Evolutionary conservation across 1,284 basidiomycete species (phyloP).

Genomic region (Fistulina hepatica): DNA sequence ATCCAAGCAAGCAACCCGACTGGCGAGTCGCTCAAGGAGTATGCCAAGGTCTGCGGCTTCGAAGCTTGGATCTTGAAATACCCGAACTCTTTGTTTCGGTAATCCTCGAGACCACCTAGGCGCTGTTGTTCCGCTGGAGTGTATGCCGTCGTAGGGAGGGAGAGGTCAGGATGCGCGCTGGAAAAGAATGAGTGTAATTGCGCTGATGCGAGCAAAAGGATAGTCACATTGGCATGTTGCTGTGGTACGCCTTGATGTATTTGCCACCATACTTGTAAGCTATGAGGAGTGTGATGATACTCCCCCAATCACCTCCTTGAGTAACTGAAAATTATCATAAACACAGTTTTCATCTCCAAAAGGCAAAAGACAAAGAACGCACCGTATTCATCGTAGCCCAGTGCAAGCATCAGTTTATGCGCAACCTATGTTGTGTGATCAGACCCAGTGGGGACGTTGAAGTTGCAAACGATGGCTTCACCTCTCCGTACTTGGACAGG

Average conservation of each 20-base stretch:
- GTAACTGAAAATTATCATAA: conserved; percentile 17
- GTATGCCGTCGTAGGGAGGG: conserved; percentile 21
- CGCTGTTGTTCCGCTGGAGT: conserved; percentile 25
- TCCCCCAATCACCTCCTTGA: conserved; percentile 39
- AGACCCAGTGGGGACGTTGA: neutral
- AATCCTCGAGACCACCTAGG: too few species aligned
- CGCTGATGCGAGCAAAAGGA: too few species aligned
- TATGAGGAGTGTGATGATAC: conserved; percentile 25
- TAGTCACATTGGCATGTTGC: conserved; percentile 27
- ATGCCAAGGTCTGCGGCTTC: conserved; percentile 45
- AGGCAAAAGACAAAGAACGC: conserved; percentile 6
- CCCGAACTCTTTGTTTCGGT: conserved; percentile 32
- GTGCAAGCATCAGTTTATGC: conserved; percentile 40
- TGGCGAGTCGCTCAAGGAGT: conserved; percentile 41
- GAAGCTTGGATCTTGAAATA: conserved; percentile 35
- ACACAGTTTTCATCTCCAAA: neutral
- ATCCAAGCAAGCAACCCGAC: conserved; percentile 47
- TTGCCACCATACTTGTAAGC: conserved; percentile 25
- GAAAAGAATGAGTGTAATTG: too few species aligned
- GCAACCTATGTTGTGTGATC: conserved; percentile 22
- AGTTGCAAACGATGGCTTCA: conserved; percentile 9
- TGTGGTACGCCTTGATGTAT: conserved; percentile 31
- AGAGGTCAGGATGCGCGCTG: too few species aligned
- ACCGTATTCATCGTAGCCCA: conserved; percentile 47
- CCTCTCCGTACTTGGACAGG: conserved; percentile 32